Base-by-base conservation (phyloP, 2,329 filamentous ascomycete genomes). In the Colletotrichum graminicola region DNA sequence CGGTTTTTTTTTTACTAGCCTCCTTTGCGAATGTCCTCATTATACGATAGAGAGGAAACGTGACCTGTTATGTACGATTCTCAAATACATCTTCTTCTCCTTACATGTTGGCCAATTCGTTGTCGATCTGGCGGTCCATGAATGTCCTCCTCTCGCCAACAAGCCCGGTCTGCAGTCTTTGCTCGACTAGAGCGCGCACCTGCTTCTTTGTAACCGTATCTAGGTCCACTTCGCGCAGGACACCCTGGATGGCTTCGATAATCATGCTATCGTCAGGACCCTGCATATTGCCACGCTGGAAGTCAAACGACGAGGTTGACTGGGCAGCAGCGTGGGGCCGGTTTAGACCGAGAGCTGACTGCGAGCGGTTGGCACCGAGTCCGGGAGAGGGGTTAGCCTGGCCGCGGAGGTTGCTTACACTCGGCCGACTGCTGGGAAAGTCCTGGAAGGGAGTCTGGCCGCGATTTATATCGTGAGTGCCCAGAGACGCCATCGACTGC, bases 191-290 rank as follows among this genome's bases (percentile, higher is more conserved):
- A 4, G 93, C 95, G 62, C 93, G 89, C 67, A 96, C 92, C 84
- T 98, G 95, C 85, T 99, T 99, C 90, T 98, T 99, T 8, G 96
- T 99, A 59, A 98, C 94, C n/a, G 89, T 95, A 80, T 99, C 96
- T 52, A 99, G 86, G 80, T 99, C 95, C 0, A 98, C 94, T 77
- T 98, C 95, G 21, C 87, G 84, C 73, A 99, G 85, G 76, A 96
- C 96, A 62, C 88, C 85, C 77, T 94, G 92, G 73, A 98, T 95
- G 1, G 93, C 93, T 73, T 97, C 93, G 23, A 94, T 87, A 74
- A 99, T 98, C 72, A 90, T 88, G 56, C 85, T 85, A 77, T 98
- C 95, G 75, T 92, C 93, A 0, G 94, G 93, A 0, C 93, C 94
- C 32, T 84, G 85, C 73, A 79, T 76, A 67, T 84, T 80, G 55